phyloP scores from a whole-genome alignment of 1,139 yeast genomes.

The Chernovozyma aurita region DNA sequence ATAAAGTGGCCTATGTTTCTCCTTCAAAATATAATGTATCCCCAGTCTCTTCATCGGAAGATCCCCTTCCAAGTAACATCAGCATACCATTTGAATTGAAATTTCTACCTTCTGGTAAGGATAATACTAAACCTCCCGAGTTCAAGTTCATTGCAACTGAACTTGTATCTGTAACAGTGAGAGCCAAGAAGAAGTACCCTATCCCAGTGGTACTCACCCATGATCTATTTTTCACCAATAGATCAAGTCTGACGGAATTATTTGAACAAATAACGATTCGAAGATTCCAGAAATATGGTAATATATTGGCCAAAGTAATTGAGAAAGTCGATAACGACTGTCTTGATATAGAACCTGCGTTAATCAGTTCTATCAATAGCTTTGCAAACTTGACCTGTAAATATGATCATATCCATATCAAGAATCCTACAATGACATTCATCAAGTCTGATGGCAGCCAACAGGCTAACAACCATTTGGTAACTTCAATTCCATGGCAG shows the following conservation, averaged over 20 bases:
- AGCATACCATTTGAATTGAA: slow-evolving; percentile 25
- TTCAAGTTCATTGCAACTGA: slow-evolving; percentile 28
- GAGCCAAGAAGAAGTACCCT: slow-evolving; percentile 26
- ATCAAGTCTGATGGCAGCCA: not conserved
- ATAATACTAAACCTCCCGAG: slow-evolving; percentile 22
- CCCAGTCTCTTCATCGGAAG: slow-evolving; percentile 8
- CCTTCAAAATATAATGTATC: slow-evolving; percentile 10
- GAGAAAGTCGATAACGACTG: slow-evolving; percentile 21
- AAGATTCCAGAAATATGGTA: slow-evolving; percentile 30
- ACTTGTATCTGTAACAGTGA: slow-evolving; percentile 26
- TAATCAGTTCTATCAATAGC: slow-evolving; percentile 28
- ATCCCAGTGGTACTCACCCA: slow-evolving; percentile 35
- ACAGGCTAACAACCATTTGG: slow-evolving; percentile 3
- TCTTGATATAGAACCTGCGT: slow-evolving; percentile 21
- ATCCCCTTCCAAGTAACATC: slow-evolving; percentile 11
- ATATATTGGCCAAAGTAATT: slow-evolving; percentile 24
- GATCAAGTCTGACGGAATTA: slow-evolving; percentile 24
- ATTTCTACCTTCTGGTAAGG: slow-evolving; percentile 19
- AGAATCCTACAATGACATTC: slow-evolving; percentile 9
- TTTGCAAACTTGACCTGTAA: slow-evolving; percentile 30
- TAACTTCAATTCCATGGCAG: slow-evolving; percentile 20
- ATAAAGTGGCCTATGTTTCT: slow-evolving; percentile 20
- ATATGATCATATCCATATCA: slow-evolving; percentile 19
- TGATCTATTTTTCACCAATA: slow-evolving; percentile 34
- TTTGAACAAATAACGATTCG: slow-evolving; percentile 29